phyloP scores from a whole-genome alignment of 208 protist species.

The Trypanosoma scelopori region DNA sequence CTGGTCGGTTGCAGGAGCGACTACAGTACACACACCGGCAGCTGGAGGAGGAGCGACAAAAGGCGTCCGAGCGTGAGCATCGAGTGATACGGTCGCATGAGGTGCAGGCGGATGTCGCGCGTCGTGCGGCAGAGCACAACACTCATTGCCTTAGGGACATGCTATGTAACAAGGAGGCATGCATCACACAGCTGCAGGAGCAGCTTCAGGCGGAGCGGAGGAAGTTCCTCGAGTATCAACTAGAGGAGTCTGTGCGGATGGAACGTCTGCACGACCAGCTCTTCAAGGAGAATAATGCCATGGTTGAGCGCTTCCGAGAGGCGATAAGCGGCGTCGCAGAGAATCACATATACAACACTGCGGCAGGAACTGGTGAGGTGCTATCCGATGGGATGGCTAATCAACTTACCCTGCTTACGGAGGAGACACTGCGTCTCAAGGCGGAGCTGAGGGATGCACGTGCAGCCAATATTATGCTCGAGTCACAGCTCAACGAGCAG shows the following conservation, averaged over 20 bases:
- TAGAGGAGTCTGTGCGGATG: constrained; percentile 78
- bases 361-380: neutral
- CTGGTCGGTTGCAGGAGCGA: constrained; percentile 38
- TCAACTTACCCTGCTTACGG: constrained; percentile 66
- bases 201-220: constrained; percentile 79
- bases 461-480: constrained; percentile 66
- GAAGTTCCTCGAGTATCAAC: constrained; percentile 63
- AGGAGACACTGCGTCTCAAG: constrained; percentile 65
- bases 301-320: constrained; percentile 80
- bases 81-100: constrained; percentile 68
- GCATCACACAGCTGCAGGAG: constrained; percentile 62
- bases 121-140: constrained; percentile 81
- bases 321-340: constrained; percentile 64
- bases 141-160: constrained; percentile 70
- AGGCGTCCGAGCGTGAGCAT: constrained; percentile 49
- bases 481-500: constrained; percentile 63
- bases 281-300: constrained; percentile 80
- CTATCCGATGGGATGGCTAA: constrained; percentile 27
- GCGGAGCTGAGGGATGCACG: constrained; percentile 63
- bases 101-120: constrained; percentile 66
- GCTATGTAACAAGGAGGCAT: constrained; percentile 71
- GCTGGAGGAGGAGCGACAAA: constrained; percentile 66
- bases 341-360: constrained; percentile 16
- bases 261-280: constrained; percentile 82
- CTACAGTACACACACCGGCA: constrained; percentile 52